Evolutionary conservation across 208 protist genomes (phyloP).

Genomic region (Leptomonas seymouri): DNA sequence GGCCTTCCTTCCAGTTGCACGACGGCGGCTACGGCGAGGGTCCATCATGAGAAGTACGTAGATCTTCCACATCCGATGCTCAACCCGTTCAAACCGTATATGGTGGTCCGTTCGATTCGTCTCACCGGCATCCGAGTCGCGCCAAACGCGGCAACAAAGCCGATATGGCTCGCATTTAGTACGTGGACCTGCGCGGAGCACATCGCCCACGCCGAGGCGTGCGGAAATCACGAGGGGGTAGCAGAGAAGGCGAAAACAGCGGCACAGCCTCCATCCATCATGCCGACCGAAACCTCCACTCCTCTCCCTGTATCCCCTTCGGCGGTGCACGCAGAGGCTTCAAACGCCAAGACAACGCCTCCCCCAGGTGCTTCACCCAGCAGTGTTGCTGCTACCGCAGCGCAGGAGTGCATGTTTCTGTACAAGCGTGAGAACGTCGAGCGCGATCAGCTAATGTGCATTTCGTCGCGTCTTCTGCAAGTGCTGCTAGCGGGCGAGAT

Average conservation of each 20-base stretch:
- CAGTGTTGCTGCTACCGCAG: neutral
- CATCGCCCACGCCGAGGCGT: neutral
- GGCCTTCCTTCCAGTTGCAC: no score
- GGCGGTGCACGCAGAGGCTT: neutral
- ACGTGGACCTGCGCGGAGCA: slow-evolving; percentile 38
- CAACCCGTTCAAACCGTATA: slow-evolving; percentile 47
- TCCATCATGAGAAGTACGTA: slow-evolving; percentile 14
- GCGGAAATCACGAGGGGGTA: neutral
- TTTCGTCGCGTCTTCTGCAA: slow-evolving; percentile 60
- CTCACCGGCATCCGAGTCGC: slow-evolving; percentile 37
- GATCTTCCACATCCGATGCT: slow-evolving; percentile 42
- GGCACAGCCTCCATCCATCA: neutral
- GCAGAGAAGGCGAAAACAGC: neutral
- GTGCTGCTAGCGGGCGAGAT: slow-evolving; percentile 54
- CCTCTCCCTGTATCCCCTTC: neutral
- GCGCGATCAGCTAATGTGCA: slow-evolving; percentile 84
- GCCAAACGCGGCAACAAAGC: slow-evolving; percentile 37
- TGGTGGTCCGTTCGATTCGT: slow-evolving; percentile 35
- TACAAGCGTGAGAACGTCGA: slow-evolving; percentile 81
- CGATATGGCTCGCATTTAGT: slow-evolving; percentile 52
- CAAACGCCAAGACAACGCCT: neutral
- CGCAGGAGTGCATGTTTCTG: slow-evolving; percentile 48
- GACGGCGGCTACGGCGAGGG: neutral
- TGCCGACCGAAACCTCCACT: neutral
- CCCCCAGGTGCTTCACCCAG: neutral